Evolutionary conservation across 192 early-diverging fungal genomes (phyloP).

Genomic region (Podila epicladia): DNA sequence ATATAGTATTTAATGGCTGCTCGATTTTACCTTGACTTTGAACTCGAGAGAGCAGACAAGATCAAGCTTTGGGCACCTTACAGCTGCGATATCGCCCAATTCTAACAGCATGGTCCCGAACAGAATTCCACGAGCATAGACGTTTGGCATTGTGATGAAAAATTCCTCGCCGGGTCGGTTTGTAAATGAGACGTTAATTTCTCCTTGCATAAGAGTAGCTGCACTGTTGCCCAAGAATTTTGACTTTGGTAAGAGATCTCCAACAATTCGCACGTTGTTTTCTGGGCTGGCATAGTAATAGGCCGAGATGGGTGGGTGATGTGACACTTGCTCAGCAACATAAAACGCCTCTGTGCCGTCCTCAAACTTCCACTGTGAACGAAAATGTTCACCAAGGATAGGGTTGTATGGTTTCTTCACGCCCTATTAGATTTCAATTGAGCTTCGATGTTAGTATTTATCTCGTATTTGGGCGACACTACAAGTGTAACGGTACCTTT

Average conservation of each 20-base stretch:
- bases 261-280: constrained; percentile 78
- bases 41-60: constrained; percentile 89
- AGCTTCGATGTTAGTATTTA: too few relatives aligned
- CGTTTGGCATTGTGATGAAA: constrained; percentile 87
- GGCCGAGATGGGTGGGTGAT: constrained; percentile 93
- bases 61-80: constrained; percentile 78
- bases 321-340: constrained; percentile 92
- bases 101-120: constrained; percentile 96
- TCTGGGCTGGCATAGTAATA: constrained; percentile 87
- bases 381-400: constrained; percentile 92
- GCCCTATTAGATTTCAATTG: constrained; percentile 60
- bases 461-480: too few relatives aligned
- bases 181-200: constrained; percentile 68
- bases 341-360: constrained; percentile 80
- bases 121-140: constrained; percentile 92
- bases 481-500: constrained; percentile 60
- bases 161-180: constrained; percentile 79
- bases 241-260: constrained; percentile 87
- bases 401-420: constrained; percentile 97
- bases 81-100: constrained; percentile 81
- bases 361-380: constrained; percentile 77
- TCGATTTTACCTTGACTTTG: constrained; percentile 77
- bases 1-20: too few relatives aligned
- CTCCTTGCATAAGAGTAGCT: constrained; percentile 88
- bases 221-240: constrained; percentile 92